Evolutionary conservation across 108 stramenopile genomes (phyloP), one percentile per base, ranked within the genome.

Genomic region (Stephanodiscus triporus): DNA sequence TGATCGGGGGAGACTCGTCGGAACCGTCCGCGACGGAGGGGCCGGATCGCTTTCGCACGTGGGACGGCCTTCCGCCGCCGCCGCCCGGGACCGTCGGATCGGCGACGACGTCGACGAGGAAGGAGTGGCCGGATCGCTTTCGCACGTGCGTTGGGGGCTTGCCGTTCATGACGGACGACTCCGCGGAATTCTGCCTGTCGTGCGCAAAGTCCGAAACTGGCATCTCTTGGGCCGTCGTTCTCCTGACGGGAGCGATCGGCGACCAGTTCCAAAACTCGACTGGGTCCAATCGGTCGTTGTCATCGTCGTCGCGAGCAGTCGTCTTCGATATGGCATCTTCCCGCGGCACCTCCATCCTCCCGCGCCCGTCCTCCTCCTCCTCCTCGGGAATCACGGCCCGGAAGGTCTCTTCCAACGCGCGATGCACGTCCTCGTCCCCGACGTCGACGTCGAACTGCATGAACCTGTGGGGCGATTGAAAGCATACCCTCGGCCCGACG

Each of bases 401-500:
- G 67, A 94, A 91, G 8, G 86, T 80, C 37, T 86, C 66, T 20
- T 72, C 81, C 37, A 94, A 53, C 20, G 90, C 77, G 30, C 74
- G 56, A 67, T 94, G 84, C 58, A n/a, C n/a, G 92, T n/a, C n/a
- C n/a, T n/a, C 80, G n/a, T 80, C 66, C 16, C 84, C 75, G 7
- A 75, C 76, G 66, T 76, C 72, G 17, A 91, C 89, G 66, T 89
- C 85, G 37, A 82, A 84, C 26, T 84, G 81, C 91, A 94, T 92
- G 56, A 94, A 94, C 34, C 85, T 72, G 2, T 59, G 45, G 9
- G 93, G 93, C 20, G 79, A 76, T 61, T 91, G 87, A 55, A 72
- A 91, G 48, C 87, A 84, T 0, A 94, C 72, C 43, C 75, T 86
- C 0, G 93, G 93, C 0, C 93, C 93, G 4, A 87, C 85, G 19